Conservation (phyloP, 176 grass and related monocot genomes). For the Secale cereale region DNA sequence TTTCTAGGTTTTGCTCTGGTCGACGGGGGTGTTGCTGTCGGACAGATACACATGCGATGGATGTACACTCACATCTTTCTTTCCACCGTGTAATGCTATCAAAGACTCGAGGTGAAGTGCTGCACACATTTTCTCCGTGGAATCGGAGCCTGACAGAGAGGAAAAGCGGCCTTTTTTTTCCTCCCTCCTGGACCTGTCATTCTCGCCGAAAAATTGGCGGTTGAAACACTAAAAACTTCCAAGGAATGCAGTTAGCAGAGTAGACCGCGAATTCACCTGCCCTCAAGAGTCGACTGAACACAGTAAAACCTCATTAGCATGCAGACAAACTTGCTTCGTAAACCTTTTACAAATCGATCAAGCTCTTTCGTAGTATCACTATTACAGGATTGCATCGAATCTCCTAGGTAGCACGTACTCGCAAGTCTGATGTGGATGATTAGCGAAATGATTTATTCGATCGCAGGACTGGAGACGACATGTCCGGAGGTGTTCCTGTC, state of each 20-base stretch:
- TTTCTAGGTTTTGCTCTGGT: conserved; percentile 22
- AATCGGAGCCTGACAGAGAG: too few species aligned
- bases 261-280: too few species aligned
- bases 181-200: too few species aligned
- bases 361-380: neutral
- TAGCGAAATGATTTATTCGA: conserved; percentile 4
- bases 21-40: conserved; percentile 27
- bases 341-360: neutral
- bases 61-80: conserved; percentile 15
- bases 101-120: conserved; percentile 17
- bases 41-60: neutral
- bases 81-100: conserved; percentile 8
- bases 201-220: too few species aligned
- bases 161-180: too few species aligned
- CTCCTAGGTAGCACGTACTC: neutral
- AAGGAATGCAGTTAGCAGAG: too few species aligned
- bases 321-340: neutral
- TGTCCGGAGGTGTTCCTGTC: conserved; percentile 32
- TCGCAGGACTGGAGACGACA: conserved; percentile 23
- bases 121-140: conserved; percentile 23
- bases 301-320: too few species aligned
- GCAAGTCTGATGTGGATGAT: neutral
- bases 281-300: too few species aligned
- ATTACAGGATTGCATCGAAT: neutral
- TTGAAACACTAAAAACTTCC: too few species aligned